Evolutionary conservation across 306 rosid genomes (phyloP).

Genomic region (Castanopsis chinensis): DNA sequence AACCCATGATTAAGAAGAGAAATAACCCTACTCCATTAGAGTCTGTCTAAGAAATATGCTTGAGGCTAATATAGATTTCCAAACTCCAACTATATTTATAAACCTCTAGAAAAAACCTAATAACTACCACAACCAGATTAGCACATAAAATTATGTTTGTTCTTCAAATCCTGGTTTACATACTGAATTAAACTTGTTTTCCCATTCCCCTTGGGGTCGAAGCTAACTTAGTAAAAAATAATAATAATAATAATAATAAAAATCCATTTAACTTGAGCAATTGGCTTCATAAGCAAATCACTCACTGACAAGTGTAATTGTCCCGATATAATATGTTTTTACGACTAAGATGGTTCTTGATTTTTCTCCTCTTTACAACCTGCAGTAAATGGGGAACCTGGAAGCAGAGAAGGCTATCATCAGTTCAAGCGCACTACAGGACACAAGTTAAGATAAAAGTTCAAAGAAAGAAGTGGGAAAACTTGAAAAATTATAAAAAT

Average conservation of each 20-base stretch:
- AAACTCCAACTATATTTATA: not conserved
- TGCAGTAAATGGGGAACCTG: conserved; percentile 95
- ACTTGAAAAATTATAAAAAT: conserved; percentile 11
- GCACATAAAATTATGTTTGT: not conserved
- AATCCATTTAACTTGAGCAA: conserved; percentile 1
- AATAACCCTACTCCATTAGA: not conserved
- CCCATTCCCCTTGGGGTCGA: too few relatives aligned
- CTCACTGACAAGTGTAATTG: conserved; percentile 86
- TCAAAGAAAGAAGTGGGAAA: not conserved
- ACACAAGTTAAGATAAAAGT: conserved; percentile 16
- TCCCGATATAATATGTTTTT: conserved; percentile 87
- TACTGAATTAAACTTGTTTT: conserved; percentile 17
- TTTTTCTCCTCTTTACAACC: conserved; percentile 80
- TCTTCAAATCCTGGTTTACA: not conserved
- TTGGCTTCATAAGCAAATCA: conserved; percentile 14
- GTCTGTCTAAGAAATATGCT: not conserved
- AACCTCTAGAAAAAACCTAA: not conserved
- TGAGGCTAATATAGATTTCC: not conserved
- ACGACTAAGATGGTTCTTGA: conserved; percentile 71
- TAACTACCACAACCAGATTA: not conserved
- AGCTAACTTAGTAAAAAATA: too few relatives aligned
- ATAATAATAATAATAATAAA: too few relatives aligned
- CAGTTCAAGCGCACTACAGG: conserved; percentile 23
- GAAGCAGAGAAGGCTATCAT: conserved; percentile 27
- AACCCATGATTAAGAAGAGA: not conserved